Evolutionary conservation across 306 rosid genomes (phyloP).

Genomic region (Arachis hypogaea): DNA sequence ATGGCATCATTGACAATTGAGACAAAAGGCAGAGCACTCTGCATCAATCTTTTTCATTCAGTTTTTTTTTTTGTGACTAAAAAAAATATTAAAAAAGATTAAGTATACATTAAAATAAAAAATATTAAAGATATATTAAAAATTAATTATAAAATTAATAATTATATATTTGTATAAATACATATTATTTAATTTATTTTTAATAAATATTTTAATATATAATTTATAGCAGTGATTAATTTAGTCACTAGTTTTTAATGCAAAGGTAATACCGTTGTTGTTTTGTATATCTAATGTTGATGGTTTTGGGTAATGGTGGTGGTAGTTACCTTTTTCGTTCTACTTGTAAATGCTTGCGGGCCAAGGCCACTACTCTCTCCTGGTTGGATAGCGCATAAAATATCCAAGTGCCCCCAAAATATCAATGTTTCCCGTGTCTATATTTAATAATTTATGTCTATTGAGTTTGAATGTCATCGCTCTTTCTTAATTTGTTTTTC

Average conservation of each 20-base stretch:
- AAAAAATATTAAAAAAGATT: too few relatives aligned
- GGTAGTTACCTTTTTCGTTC: background rate
- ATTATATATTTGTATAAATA: too few relatives aligned
- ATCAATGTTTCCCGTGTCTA: background rate
- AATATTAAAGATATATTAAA: too few relatives aligned
- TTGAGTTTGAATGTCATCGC: constrained; percentile 6
- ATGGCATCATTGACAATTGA: too few relatives aligned
- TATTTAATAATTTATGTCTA: background rate
- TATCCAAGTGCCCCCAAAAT: background rate
- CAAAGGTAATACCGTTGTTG: too few relatives aligned
- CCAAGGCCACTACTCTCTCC: background rate
- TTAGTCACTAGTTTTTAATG: too few relatives aligned
- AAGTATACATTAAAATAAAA: too few relatives aligned
- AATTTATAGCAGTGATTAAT: too few relatives aligned
- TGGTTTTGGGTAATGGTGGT: constrained; percentile 37
- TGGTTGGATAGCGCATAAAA: background rate
- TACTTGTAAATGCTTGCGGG: constrained; percentile 27
- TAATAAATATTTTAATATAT: too few relatives aligned
- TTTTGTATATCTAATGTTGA: constrained; percentile 1
- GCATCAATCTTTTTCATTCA: background rate
- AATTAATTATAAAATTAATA: too few relatives aligned
- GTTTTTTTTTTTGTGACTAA: too few relatives aligned
- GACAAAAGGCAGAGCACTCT: background rate
- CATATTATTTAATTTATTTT: too few relatives aligned
- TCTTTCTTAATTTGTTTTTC: constrained; percentile 5